Base-by-base conservation (phyloP, 2,329 filamentous ascomycete species). In the Microdochium paspali region DNA sequence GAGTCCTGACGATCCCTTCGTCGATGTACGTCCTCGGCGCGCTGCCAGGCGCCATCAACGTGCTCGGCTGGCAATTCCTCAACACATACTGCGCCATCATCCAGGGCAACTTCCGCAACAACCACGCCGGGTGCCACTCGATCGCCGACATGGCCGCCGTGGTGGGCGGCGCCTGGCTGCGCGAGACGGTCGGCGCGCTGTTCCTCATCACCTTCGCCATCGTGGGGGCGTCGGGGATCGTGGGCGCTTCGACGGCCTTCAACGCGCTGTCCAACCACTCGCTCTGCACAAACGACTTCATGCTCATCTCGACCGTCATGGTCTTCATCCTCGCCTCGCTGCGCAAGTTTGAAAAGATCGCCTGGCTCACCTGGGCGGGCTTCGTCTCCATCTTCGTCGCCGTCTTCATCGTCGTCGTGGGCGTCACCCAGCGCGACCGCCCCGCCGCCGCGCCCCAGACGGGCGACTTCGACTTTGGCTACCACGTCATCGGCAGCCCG, bases 361-460 rank as follows among this genome's bases (percentile, higher is more conserved):
- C 73, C 2, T 82, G 77, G 76, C 62, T 83, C 40, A 80, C 77
- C 0, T 84, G 76, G 73, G 71, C 70, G 10, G 80, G 80, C 1
- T 81, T 83, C 54, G 49, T 71, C 4, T 77, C 72, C 24, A 73
- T 84, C 31, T 81, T 77, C 53, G 62, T 71, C 15, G 78, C 79
- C 3, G 72, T 81, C 0, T 72, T 80, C 49, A 77, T 79, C 47
- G 67, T 79, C 44, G 76, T 80, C 26, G 65, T 84, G 31, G 77
- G 72, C 5, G 79, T 84, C 2, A 82, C 78, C 0, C 71, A 68
- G 1, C 68, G 66, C 10, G 73, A 78, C 52, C 71, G 78, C 2
- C 80, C 80, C 13, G 79, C 80, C 2, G 76, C 77, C 7, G 80
- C 80, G 1, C 80, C 80, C 2, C 69, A 76, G 51, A 73, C 70